A percentile compares a stretch with the other conserved stretches of the same genome.
phyloP scores from a whole-genome alignment of 1,284 basidiomycete genomes.

The Tilletia indica region DNA sequence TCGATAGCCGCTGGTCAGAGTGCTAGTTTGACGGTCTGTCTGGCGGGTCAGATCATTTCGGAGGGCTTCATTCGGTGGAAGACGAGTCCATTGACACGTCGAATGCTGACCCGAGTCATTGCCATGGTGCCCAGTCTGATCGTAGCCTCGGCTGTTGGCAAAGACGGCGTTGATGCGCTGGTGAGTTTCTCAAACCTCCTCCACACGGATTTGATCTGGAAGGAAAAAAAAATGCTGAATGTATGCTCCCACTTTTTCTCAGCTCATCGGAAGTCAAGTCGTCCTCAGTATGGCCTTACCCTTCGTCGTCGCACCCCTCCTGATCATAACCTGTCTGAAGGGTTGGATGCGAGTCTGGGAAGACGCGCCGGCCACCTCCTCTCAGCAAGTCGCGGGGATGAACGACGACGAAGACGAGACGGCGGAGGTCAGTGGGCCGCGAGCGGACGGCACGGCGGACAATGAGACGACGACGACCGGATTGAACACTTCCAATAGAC shows the following conservation, averaged over 20 bases:
- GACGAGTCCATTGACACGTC: conserved; percentile 75
- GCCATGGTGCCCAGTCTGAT: conserved; percentile 81
- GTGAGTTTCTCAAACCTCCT: conserved; percentile 9
- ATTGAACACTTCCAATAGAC: no score
- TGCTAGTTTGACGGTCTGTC: conserved; percentile 85
- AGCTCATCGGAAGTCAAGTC: conserved; percentile 81
- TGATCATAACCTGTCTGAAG: conserved; percentile 43
- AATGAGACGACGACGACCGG: no score
- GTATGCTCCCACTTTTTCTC: background rate
- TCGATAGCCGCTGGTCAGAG: conserved; percentile 75
- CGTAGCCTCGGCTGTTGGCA: conserved; percentile 74
- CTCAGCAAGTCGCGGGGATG: conserved; percentile 7
- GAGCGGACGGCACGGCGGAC: no score
- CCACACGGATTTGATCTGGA: background rate
- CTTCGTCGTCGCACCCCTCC: conserved; percentile 57
- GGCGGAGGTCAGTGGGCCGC: no score
- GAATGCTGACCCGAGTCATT: conserved; percentile 77
- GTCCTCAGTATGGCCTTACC: conserved; percentile 82
- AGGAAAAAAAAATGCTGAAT: no score
- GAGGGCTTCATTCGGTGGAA: conserved; percentile 93
- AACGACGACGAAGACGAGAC: conserved; percentile 33
- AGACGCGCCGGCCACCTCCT: conserved; percentile 3
- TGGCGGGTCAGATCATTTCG: conserved; percentile 85
- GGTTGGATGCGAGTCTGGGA: conserved; percentile 34
- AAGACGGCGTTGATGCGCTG: conserved; percentile 73